A percentile compares a stretch with the other conserved stretches of the same genome.
These are phyloP conservation scores for Ilex paraguariensis DNA, from an alignment of 305 asterid species.

Conservation along the genomic window DNA sequence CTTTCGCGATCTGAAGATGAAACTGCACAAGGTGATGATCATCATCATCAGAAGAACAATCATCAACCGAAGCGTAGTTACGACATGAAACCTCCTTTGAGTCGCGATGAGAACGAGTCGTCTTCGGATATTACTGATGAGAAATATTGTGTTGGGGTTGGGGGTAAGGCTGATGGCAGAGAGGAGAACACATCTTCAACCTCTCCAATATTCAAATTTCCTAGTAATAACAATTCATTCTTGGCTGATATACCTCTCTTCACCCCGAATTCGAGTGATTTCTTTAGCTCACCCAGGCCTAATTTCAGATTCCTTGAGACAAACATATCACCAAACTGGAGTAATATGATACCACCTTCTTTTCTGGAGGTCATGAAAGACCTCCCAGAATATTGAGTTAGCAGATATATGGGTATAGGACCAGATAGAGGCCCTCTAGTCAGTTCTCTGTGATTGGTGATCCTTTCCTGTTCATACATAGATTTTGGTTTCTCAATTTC, in stretches of 20 bases:
- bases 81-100: too few species aligned
- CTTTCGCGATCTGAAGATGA: slow-evolving; percentile 21
- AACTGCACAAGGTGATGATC: neutral
- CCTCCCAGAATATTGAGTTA: slow-evolving; percentile 30
- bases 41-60: slow-evolving; percentile 8
- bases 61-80: neutral
- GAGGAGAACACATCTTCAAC: slow-evolving; percentile 13
- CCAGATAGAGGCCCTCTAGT: too few species aligned
- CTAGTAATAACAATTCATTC: slow-evolving; percentile 14
- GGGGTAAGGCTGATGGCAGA: neutral
- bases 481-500: too few species aligned
- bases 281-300: slow-evolving; percentile 27
- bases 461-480: too few species aligned
- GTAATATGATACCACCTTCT: slow-evolving; percentile 27
- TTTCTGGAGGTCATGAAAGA: slow-evolving; percentile 35
- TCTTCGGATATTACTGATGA: slow-evolving; percentile 23
- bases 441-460: too few species aligned
- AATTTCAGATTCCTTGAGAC: slow-evolving; percentile 1
- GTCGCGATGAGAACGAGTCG: slow-evolving; percentile 21
- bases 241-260: slow-evolving; percentile 36
- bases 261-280: slow-evolving; percentile 31
- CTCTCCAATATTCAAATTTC: slow-evolving; percentile 17
- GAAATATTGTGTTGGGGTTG: slow-evolving; percentile 1
- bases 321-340: slow-evolving; percentile 8
- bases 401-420: too few species aligned